A percentile compares a stretch with the other conserved stretches of the same genome.
Conservation (phyloP, 129 eudicot species). For the Flaveria sonorensis region DNA sequence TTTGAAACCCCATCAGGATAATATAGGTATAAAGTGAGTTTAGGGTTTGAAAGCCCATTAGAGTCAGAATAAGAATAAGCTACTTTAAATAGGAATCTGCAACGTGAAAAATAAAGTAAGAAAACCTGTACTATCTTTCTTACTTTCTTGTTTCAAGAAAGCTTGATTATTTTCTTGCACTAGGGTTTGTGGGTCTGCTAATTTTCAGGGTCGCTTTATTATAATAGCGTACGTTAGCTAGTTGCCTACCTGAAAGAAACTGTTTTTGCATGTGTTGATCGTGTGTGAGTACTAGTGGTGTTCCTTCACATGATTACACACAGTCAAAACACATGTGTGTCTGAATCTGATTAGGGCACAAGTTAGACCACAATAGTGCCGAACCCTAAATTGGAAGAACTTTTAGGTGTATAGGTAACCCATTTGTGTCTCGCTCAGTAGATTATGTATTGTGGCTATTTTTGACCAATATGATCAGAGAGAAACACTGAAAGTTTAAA, state of each 20-base stretch:
- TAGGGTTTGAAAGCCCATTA: conserved; percentile 3
- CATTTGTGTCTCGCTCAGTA: no score
- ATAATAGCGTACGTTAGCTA: background rate
- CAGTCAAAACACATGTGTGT: background rate
- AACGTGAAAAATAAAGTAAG: conserved; percentile 19
- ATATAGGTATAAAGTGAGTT: background rate
- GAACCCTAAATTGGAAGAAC: conserved; percentile 1
- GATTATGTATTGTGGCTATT: no score
- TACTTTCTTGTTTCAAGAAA: conserved; percentile 8
- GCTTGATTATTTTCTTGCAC: background rate
- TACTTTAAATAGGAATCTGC: conserved; percentile 11
- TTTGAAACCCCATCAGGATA: no score
- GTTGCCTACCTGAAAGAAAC: background rate
- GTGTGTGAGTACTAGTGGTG: background rate
- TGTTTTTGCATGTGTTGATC: conserved; percentile 20
- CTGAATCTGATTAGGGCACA: conserved; percentile 26
- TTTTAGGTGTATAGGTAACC: no score
- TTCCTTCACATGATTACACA: background rate
- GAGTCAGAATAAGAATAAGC: background rate
- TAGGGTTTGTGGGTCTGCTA: conserved; percentile 25
- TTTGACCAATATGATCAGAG: no score
- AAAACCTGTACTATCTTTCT: background rate
- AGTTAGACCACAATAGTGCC: conserved; percentile 5
- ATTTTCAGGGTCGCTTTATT: background rate
- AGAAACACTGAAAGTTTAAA: no score